Base-by-base conservation (phyloP, 1,284 basidiomycete species). In the Porogramme epimiltina region DNA sequence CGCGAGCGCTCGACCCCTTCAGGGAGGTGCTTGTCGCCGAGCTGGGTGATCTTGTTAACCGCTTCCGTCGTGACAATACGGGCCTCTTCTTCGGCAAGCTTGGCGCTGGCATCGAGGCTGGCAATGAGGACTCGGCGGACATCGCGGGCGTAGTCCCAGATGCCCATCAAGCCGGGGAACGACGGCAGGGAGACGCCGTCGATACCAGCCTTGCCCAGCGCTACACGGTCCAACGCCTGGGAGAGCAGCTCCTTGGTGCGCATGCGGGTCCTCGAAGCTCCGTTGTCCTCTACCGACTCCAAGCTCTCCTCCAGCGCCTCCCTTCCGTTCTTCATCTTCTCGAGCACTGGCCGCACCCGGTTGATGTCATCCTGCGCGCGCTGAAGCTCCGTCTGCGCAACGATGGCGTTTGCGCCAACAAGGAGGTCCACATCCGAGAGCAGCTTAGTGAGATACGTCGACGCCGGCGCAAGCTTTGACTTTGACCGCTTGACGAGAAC, bases 381-480 rank as follows among this genome's bases (percentile, higher is more conserved):
- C 34, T 87, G 81, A n/a, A 89, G 76, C 69, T 98, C 95, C 16
- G 80, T 70, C 56, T 88, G 79, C 2, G 97, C 95, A 16, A 95
- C 85, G 52, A 93, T 83, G 10, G 87, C 81, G 68, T 99, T 99
- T 56, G 93, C 85, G 10, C 85, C 80, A 8, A 91, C 89, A 51
- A 99, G 85, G 26, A 97, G 78, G 58, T 93, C 89, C 39, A 99
- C 79, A 68, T 99, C 97, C 48, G 85, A 79, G 47, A 99, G 81
- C 19, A 99, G 80, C 64, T 98, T 91, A 55, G 83, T 82, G 53
- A 99, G 81, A 72, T 97, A 99, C 18, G 94, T 97, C 59, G 91
- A 87, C n/a, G 89, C 95, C 2, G 97, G 97, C 40, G 92, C 85
- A 41, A 99, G 87, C 76, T 99, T 99, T 41, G 93, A 97, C 73